Evolutionary conservation across 352 stramenopile genomes (phyloP).

Genomic region (Globisporangium recalcitrans): DNA sequence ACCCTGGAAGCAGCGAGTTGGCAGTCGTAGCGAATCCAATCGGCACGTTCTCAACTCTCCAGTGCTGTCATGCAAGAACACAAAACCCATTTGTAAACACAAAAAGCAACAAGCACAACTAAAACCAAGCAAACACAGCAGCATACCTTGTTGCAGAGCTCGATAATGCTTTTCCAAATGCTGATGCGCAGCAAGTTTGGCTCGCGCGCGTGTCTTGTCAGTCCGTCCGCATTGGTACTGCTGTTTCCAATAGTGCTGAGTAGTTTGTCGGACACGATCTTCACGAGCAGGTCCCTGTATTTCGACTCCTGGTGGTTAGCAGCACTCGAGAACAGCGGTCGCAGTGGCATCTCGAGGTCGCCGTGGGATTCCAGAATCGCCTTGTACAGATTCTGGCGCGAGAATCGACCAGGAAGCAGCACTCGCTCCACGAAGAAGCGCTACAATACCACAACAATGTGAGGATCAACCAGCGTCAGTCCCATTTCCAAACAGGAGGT

Average conservation of each 20-base stretch:
- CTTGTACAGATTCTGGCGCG: constrained; percentile 56
- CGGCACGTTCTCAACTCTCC: constrained; percentile 57
- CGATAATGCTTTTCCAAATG: constrained; percentile 62
- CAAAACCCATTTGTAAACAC: background rate
- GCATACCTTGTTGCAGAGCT: constrained; percentile 50
- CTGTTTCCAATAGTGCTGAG: constrained; percentile 19
- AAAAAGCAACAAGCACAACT: background rate
- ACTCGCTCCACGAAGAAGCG: constrained; percentile 58
- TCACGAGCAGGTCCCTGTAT: constrained; percentile 59
- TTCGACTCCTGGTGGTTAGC: constrained; percentile 39
- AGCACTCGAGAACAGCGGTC: constrained; percentile 26
- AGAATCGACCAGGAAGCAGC: constrained; percentile 61
- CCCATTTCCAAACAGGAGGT: background rate
- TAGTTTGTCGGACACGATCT: constrained; percentile 44
- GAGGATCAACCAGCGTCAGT: background rate
- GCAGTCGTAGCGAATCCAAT: constrained; percentile 56
- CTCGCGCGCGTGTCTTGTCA: constrained; percentile 18
- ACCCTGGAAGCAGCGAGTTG: constrained; percentile 42
- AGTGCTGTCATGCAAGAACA: constrained; percentile 26
- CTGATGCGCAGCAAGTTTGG: constrained; percentile 36
- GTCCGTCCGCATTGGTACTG: constrained; percentile 10
- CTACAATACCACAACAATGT: constrained; percentile 15
- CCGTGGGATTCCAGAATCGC: constrained; percentile 44
- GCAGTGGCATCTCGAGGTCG: constrained; percentile 24
- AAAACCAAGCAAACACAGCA: background rate